Percentiles rank a stretch among this genome's conserved stretches.
These are phyloP conservation scores for Colletotrichum paranaense DNA, from an alignment of 2,329 filamentous ascomycete species.

Conservation along the genomic window DNA sequence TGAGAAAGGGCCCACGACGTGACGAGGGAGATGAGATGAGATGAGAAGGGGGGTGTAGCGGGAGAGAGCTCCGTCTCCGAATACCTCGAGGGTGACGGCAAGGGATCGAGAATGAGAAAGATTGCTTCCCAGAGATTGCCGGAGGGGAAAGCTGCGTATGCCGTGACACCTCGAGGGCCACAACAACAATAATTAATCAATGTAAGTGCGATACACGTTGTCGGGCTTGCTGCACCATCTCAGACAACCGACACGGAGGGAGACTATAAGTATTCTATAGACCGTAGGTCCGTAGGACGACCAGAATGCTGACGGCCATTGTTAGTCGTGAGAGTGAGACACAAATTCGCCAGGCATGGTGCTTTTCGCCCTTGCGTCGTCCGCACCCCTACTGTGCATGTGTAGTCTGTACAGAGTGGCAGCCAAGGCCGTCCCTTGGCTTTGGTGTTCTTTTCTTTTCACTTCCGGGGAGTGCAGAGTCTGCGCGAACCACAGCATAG, in stretches of 20 bases:
- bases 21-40: not conserved
- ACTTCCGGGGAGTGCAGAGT: not conserved
- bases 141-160: conserved; percentile 26
- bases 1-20: not conserved
- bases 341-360: not conserved
- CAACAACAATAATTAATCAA: conserved; percentile 4
- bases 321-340: conserved; percentile 23
- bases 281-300: not conserved
- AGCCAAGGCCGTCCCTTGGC: not conserved
- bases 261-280: not conserved
- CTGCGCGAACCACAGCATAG: not conserved
- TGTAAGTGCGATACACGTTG: not conserved
- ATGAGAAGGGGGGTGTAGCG: not conserved
- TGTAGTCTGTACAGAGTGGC: not conserved
- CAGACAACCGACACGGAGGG: conserved; percentile 4
- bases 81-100: not conserved
- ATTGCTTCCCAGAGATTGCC: conserved; percentile 13
- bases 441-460: conserved; percentile 6
- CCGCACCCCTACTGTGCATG: conserved; percentile 3
- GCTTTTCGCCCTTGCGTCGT: conserved; percentile 25
- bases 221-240: conserved; percentile 9
- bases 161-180: conserved; percentile 16
- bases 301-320: not conserved
- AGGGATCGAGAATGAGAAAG: conserved; percentile 6
- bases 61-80: not conserved